Evolutionary conservation across 2,329 filamentous ascomycete species (phyloP).

Genomic region (Botryotinia convoluta): DNA sequence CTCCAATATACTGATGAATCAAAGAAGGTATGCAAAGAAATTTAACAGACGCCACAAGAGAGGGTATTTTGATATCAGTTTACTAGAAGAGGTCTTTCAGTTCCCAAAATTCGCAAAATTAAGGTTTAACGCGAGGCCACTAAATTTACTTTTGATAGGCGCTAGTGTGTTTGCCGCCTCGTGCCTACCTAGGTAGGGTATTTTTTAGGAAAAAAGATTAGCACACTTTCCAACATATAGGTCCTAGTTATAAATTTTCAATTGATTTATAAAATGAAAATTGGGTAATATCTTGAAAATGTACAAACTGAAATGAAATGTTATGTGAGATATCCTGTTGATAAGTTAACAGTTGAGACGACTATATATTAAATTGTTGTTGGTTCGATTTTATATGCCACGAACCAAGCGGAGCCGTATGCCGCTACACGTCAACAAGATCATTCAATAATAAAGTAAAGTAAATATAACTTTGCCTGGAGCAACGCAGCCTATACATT

Average conservation of each 20-base stretch:
- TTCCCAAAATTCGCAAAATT: constrained; percentile 21
- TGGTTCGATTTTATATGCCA: neutral
- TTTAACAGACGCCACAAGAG: neutral
- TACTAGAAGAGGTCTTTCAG: neutral
- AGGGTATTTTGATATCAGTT: constrained; percentile 8
- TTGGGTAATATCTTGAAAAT: neutral
- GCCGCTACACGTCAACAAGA: neutral
- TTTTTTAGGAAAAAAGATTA: neutral
- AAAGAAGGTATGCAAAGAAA: constrained; percentile 13
- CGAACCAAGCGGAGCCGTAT: neutral
- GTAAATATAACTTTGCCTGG: neutral
- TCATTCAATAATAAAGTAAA: neutral
- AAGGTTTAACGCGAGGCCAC: constrained; percentile 22
- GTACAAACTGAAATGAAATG: neutral
- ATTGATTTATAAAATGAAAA: neutral
- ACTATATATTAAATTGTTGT: neutral
- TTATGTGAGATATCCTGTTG: neutral
- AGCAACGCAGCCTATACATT: neutral
- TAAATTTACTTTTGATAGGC: constrained; percentile 7
- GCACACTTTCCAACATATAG: neutral
- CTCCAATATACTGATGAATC: neutral
- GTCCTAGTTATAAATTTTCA: neutral
- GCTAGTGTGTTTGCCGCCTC: constrained; percentile 6
- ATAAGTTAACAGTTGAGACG: neutral
- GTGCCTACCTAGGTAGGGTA: neutral